Percentiles rank a stretch among this genome's conserved stretches.
These are phyloP conservation scores for Suillus placidus DNA, from an alignment of 768 basidiomycete species.

Conservation along the genomic window DNA sequence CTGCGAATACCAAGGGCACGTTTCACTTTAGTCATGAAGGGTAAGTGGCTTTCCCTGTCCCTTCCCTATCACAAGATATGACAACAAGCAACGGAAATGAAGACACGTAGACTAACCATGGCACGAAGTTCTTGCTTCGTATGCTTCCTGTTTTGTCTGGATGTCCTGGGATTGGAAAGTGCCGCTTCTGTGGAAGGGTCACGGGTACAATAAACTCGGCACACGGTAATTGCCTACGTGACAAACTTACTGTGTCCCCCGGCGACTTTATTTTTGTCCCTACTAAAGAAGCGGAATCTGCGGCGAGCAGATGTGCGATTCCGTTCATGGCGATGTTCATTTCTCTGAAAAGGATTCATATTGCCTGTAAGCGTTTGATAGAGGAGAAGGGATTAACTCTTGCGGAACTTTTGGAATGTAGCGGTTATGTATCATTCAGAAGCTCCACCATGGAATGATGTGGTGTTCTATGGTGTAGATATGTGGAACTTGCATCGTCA, in stretches of 20 bases:
- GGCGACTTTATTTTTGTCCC: constrained; percentile 48
- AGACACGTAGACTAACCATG: constrained; percentile 43
- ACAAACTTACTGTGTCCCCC: constrained; percentile 49
- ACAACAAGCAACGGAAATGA: constrained; percentile 7
- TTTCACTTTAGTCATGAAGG: constrained; percentile 55
- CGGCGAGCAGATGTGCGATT: constrained; percentile 3
- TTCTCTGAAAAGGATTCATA: constrained; percentile 10
- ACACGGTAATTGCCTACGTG: constrained; percentile 1
- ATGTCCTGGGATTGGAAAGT: constrained; percentile 54
- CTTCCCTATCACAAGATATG: constrained; percentile 40
- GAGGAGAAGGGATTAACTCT: not conserved
- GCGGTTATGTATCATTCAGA: not conserved
- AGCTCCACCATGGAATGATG: not conserved
- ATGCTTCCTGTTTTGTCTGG: constrained; percentile 44
- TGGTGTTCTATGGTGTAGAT: not conserved
- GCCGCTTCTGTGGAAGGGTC: constrained; percentile 43
- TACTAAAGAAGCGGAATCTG: constrained; percentile 19
- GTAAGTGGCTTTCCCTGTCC: constrained; percentile 43
- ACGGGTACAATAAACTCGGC: constrained; percentile 10
- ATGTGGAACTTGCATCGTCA: not conserved
- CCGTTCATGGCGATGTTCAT: not conserved
- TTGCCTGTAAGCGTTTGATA: not conserved
- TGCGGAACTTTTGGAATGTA: not conserved
- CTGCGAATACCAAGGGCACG: constrained; percentile 54
- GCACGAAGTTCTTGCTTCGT: constrained; percentile 47